Conservation (phyloP, 345 rosid species). For the Lumnitzera racemosa region DNA sequence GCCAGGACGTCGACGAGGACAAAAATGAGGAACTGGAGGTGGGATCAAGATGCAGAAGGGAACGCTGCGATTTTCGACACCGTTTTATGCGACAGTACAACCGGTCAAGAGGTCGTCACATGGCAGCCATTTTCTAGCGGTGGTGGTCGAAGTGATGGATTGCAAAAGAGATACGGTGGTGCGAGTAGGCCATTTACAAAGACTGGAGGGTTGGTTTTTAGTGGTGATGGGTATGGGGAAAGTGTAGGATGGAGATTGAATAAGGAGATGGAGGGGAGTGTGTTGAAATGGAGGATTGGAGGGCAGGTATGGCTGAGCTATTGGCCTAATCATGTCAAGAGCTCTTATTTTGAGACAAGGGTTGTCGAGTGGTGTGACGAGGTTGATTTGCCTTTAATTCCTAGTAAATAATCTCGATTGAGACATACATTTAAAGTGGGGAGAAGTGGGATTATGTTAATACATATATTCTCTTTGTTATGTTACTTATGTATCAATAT, state of each 20-base stretch:
- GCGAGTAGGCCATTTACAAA: slow-evolving; percentile 52
- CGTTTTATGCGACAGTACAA: slow-evolving; percentile 40
- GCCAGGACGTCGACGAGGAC: slow-evolving; percentile 39
- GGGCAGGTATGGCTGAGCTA: slow-evolving; percentile 73
- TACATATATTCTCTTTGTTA: no score
- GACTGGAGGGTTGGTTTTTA: slow-evolving; percentile 67
- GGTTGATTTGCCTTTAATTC: slow-evolving; percentile 73
- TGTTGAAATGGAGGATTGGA: slow-evolving; percentile 82
- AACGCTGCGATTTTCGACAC: slow-evolving; percentile 70
- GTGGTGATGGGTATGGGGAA: slow-evolving; percentile 68
- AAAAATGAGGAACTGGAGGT: slow-evolving; percentile 63
- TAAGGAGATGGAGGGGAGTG: slow-evolving; percentile 91
- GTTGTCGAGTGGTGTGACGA: slow-evolving; percentile 85
- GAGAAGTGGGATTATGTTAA: neutral
- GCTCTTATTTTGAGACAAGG: slow-evolving; percentile 59
- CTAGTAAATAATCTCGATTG: neutral
- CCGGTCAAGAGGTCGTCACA: slow-evolving; percentile 36
- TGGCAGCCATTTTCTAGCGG: slow-evolving; percentile 7
- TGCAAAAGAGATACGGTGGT: slow-evolving; percentile 14
- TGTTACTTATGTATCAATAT: no score
- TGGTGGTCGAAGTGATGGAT: slow-evolving; percentile 2
- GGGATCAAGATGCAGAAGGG: slow-evolving; percentile 79
- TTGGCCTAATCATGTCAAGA: slow-evolving; percentile 50
- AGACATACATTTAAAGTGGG: neutral
- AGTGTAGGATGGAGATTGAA: slow-evolving; percentile 69